Evolutionary conservation across 2,329 filamentous ascomycete genomes (phyloP), one percentile per base, ranked within the genome.

Genomic region (Falciphora oryzae): DNA sequence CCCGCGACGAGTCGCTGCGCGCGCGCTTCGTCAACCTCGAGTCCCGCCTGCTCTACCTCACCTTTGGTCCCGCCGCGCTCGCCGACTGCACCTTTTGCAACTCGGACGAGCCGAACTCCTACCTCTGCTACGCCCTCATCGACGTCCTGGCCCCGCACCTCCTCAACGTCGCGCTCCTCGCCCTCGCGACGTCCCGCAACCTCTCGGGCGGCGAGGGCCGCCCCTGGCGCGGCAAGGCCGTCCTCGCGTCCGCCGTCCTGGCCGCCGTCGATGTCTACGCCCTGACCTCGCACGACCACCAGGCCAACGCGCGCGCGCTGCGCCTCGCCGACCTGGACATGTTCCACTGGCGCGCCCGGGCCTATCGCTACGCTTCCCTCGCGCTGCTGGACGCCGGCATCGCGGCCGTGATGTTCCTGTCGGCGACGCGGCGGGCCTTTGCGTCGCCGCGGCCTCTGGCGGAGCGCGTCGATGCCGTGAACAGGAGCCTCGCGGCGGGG

Each of bases 51-150:
- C 81, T 96, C 10, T 98, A 97, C 78, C 82, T 96, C 63, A 87
- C 90, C 66, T 96, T 87, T 76, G 95, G 95, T 2, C 91, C 93
- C 0, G 81, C 85, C 44, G 86, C 89, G 11, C 75, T 98, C 53
- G 81, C 88, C 28, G 81, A 86, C 65, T 98, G 93, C 75, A 83
- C 86, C n/a, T 97, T 96, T 79, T 97, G 93, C 83, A 63, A 32
- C 83, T 78, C 85, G n/a, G 88, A 91, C 65, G 86, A 90, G 61
- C 83, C 86, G 6, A 80, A 79, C 53, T 86, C 84, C 57, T 97
- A 93, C 79, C 83, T 96, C 61, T 84, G 91, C 74, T 98, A 96
- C 77, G 89, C 90, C 18, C 77, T 96, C 0, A 91, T 94, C 0
- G 81, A 85, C 31, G 78, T 96, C 10, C 71, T 93, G 1, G 80